phyloP scores from a whole-genome alignment of 192 early-diverging fungal species.

The Podila epicladia region DNA sequence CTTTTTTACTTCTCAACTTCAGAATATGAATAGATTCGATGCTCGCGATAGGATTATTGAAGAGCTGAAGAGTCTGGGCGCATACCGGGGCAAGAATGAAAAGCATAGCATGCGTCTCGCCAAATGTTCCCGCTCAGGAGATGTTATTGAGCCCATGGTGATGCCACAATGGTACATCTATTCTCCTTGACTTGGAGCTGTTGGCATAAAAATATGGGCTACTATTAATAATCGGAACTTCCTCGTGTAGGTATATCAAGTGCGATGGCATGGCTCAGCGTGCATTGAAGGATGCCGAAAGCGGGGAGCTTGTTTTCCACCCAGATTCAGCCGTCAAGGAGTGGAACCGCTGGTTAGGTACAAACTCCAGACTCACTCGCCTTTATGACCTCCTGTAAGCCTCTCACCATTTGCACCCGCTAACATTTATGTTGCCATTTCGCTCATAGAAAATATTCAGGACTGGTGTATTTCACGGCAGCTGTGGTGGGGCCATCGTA shows the following conservation, averaged over 20 bases:
- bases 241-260: slow-evolving; percentile 73
- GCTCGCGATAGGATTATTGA: slow-evolving; percentile 76
- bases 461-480: slow-evolving; percentile 99
- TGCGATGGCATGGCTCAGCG: slow-evolving; percentile 78
- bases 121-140: slow-evolving; percentile 82
- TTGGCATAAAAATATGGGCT: neutral
- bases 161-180: slow-evolving; percentile 91
- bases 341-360: slow-evolving; percentile 92
- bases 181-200: neutral
- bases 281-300: slow-evolving; percentile 72
- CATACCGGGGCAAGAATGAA: slow-evolving; percentile 81
- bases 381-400: neutral
- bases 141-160: slow-evolving; percentile 95
- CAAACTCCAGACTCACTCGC: neutral
- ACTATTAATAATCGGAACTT: neutral
- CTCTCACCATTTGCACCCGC: neutral
- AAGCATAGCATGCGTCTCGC: slow-evolving; percentile 83
- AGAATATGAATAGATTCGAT: slow-evolving; percentile 88
- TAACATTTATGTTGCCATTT: neutral
- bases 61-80: slow-evolving; percentile 67
- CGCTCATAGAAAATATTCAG: slow-evolving; percentile 70
- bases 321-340: slow-evolving; percentile 82
- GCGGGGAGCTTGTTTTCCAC: slow-evolving; percentile 70
- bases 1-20: slow-evolving; percentile 7
- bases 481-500: slow-evolving; percentile 98